Conservation (phyloP, 805 yeast species). For the Candida tammaniensis region DNA sequence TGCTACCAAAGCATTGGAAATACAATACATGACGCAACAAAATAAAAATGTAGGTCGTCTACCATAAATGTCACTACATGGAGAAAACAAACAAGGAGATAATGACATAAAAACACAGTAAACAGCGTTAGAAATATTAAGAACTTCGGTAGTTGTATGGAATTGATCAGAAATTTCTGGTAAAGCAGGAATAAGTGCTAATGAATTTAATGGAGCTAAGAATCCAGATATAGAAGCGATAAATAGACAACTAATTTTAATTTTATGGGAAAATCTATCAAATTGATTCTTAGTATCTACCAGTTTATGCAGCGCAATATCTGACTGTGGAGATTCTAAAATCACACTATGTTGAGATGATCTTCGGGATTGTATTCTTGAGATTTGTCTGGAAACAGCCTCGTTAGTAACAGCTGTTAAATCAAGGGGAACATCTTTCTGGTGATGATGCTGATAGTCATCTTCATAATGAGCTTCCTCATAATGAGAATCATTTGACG, state of each 20-base stretch:
- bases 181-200: slow-evolving; percentile 52
- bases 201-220: slow-evolving; percentile 42
- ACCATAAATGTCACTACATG: slow-evolving; percentile 54
- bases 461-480: not conserved
- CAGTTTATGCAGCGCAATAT: slow-evolving; percentile 1
- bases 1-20: slow-evolving; percentile 33
- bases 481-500: slow-evolving; percentile 1
- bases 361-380: slow-evolving; percentile 19
- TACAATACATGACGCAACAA: slow-evolving; percentile 30
- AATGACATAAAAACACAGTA: slow-evolving; percentile 51
- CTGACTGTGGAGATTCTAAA: slow-evolving; percentile 1
- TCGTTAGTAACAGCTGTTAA: slow-evolving; percentile 17
- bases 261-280: slow-evolving; percentile 12
- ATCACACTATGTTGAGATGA: slow-evolving; percentile 5
- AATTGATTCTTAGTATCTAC: slow-evolving; percentile 9
- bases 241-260: slow-evolving; percentile 15
- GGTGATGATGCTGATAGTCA: not conserved
- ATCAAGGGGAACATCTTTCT: slow-evolving; percentile 18
- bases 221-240: slow-evolving; percentile 30
- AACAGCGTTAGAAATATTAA: slow-evolving; percentile 50
- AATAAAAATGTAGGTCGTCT: slow-evolving; percentile 42
- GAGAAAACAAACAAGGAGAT: slow-evolving; percentile 50
- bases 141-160: slow-evolving; percentile 44
- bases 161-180: slow-evolving; percentile 46
- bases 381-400: slow-evolving; percentile 18